Base-by-base conservation (phyloP, 176 grass and related monocot genomes). In the Aegilops sharonensis region DNA sequence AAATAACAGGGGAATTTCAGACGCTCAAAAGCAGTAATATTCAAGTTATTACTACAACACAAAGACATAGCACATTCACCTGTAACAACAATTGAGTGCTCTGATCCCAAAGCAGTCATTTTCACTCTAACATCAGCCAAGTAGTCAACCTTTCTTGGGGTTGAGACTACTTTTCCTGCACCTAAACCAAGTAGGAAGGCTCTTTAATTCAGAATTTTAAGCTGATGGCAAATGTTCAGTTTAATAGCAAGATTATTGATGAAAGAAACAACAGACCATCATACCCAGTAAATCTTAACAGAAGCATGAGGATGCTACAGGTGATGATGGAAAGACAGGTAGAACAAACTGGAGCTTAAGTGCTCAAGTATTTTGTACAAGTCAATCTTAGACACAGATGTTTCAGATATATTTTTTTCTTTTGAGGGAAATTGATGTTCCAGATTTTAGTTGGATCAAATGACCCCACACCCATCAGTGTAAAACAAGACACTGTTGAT, bases 1-100 rank as follows among this genome's bases (percentile, higher is more conserved):
- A 80, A 74, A 81, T 40, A 1, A 15, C 50, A 45, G 36, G 34
- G 60, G 6, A 85, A 72, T 23, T 75, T 90, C 67, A 80, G 65
- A 66, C 1, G 5, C 80, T 79, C 45, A 2, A 73, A 83, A 72
- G 25, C 11, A n/a, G 13, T 30, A 15, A 75, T 50, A 30, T 75
- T 75, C 72, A 20, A 35, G 3, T 37, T 87, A 21, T 37, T 87
- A 21, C 4, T 67, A n/a, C 36, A 45, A 60, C 56, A 11, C 8
- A 82, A 42, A 20, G 9, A 85, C 30, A 48, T 54, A 57, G 47
- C 67, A 42, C 75, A 75, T 40, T 93, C 76, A 95, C 95, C 93
- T 94, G 89, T 93, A 37, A 95, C 30, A 78, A 86, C 91, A 90
- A 98, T 84, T 71, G 95, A 95, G 89, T 98, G 95, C 83, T 98